These are phyloP conservation scores for Penicillium decumbens DNA, from an alignment of 2,329 filamentous ascomycete genomes.

Conservation along the genomic window DNA sequence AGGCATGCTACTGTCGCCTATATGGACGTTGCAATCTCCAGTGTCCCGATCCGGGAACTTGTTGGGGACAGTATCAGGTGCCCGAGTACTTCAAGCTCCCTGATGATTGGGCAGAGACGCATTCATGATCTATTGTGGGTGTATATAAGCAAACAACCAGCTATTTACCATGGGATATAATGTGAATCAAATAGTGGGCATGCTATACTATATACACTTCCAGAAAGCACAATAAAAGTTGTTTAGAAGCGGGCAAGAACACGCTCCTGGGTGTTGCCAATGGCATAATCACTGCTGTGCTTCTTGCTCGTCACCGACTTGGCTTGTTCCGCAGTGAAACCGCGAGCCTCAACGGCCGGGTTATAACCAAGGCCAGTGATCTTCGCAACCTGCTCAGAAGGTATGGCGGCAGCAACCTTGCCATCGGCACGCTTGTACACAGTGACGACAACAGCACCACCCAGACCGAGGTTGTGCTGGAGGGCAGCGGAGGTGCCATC, in stretches of 20 bases:
- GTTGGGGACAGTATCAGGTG: conserved; percentile 39
- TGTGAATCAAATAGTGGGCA: conserved; percentile 6
- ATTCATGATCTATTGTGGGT: conserved; percentile 19
- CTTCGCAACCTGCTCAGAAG: conserved; percentile 61
- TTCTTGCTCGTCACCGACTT: conserved; percentile 67
- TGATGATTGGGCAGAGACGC: conserved; percentile 31
- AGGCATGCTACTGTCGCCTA: conserved; percentile 45
- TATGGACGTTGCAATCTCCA: conserved; percentile 42
- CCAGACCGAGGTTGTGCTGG: conserved; percentile 90
- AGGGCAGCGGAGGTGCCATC: conserved; percentile 66
- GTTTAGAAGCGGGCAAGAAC: conserved; percentile 64
- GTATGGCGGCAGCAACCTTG: conserved; percentile 55
- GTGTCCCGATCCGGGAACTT: conserved; percentile 32
- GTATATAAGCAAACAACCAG: neutral
- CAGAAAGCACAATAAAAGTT: neutral
- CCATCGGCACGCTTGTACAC: conserved; percentile 85
- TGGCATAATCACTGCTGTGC: conserved; percentile 65
- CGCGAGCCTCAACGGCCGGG: conserved; percentile 81
- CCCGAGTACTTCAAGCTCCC: conserved; percentile 38
- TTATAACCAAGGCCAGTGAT: conserved; percentile 77
- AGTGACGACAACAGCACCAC: conserved; percentile 83
- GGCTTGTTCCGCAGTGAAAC: conserved; percentile 73
- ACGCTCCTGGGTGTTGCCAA: conserved; percentile 69
- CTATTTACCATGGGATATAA: neutral
- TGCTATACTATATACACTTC: conserved; percentile 15